Evolutionary conservation across 495 filamentous ascomycete genomes (phyloP).

Genomic region (Talaromyces adpressus): DNA sequence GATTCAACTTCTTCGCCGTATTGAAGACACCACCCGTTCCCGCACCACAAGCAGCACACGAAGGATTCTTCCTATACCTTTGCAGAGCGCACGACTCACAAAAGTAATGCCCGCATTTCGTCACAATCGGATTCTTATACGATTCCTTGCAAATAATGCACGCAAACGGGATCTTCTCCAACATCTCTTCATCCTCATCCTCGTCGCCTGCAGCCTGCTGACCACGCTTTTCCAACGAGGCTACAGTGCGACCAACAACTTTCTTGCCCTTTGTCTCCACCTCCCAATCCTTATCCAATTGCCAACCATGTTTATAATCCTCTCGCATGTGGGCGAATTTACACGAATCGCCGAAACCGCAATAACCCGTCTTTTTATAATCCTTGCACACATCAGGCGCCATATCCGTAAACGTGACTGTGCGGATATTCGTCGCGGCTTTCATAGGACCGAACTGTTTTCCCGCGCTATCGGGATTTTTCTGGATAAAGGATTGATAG

Average conservation of each 20-base stretch:
- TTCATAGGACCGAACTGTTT: constrained; percentile 78
- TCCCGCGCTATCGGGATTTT: constrained; percentile 70
- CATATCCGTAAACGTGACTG: constrained; percentile 84
- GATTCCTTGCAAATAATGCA: constrained; percentile 82
- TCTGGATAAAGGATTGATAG: constrained; percentile 68
- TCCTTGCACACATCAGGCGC: constrained; percentile 96
- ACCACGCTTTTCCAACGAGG: constrained; percentile 42
- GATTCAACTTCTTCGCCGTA: constrained; percentile 73
- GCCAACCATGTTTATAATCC: constrained; percentile 91
- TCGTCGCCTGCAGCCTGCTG: constrained; percentile 46
- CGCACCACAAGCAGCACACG: constrained; percentile 77
- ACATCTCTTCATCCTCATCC: constrained; percentile 65
- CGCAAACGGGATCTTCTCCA: constrained; percentile 90
- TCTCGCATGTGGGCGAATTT: constrained; percentile 84
- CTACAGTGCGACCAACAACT: constrained; percentile 52
- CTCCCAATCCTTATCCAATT: constrained; percentile 92
- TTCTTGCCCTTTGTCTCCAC: constrained; percentile 70
- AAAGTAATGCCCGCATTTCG: constrained; percentile 93
- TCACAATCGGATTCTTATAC: constrained; percentile 79
- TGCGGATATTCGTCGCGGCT: constrained; percentile 83
- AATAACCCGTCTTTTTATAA: constrained; percentile 83
- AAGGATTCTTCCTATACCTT: constrained; percentile 72
- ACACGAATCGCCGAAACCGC: constrained; percentile 68
- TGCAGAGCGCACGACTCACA: constrained; percentile 83
- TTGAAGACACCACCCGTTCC: constrained; percentile 90